phyloP scores from a whole-genome alignment of 2,329 filamentous ascomycete species.

The Paecilomyces fulvus region DNA sequence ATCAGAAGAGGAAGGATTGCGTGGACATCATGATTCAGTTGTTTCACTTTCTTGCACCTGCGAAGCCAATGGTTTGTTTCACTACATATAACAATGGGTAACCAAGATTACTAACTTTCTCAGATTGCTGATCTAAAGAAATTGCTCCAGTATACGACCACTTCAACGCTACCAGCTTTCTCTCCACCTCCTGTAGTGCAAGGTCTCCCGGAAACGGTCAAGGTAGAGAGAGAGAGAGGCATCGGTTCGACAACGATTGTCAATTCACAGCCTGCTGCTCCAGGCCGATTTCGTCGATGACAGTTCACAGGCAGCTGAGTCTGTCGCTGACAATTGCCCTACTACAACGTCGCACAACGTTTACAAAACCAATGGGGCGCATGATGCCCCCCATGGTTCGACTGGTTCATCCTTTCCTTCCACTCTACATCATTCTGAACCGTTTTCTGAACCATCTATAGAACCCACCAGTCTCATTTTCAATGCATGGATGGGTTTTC shows the following conservation, averaged over 20 bases:
- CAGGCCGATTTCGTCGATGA: not conserved
- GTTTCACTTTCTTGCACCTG: not conserved
- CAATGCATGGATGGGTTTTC: not conserved
- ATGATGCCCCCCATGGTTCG: not conserved
- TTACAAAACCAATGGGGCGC: not conserved
- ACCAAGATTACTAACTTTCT: not conserved
- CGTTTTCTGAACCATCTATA: not conserved
- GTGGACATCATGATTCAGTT: not conserved
- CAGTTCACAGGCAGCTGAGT: not conserved
- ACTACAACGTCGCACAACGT: not conserved
- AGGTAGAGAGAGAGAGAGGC: not conserved
- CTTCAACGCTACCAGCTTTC: not conserved
- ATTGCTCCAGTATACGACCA: not conserved
- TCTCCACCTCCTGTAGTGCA: not conserved
- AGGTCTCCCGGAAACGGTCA: not conserved
- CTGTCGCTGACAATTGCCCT: not conserved
- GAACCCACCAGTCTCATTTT: not conserved
- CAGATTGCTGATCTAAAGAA: not conserved
- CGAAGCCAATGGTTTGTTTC: not conserved
- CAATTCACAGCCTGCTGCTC: not conserved
- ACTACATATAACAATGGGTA: not conserved
- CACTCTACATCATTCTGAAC: not conserved
- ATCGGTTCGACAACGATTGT: not conserved
- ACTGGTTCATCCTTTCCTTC: not conserved
- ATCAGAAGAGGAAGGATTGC: not conserved